Base-by-base conservation (phyloP, 225 moss, liverwort and hornwort species). In the Bryum argenteum region DNA sequence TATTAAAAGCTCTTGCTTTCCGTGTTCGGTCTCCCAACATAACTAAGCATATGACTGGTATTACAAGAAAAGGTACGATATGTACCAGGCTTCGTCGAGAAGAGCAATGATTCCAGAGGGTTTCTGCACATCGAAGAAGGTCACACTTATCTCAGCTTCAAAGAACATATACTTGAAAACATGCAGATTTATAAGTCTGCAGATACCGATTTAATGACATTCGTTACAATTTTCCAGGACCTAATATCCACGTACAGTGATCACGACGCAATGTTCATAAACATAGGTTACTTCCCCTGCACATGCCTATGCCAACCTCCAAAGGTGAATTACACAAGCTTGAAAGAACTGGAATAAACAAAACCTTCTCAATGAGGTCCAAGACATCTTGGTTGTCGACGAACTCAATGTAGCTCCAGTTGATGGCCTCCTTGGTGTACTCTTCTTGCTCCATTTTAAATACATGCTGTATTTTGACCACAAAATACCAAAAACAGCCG, bases 391-490 rank as follows among this genome's bases (percentile, higher is more conserved):
- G 97, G 81, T 97, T 97, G 72, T 97, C 97, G 71, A 97, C 97
- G 70, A 97, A 97, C 81, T 94, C 94, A 65, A 97, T 94, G 75
- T 97, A 94, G 81, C 97, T 97, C 94, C 94, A 94, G 73, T 97
- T 81, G 38, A 94, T 94, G 23, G 94, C 97, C 78, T 97, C 97
- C 66, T 94, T 97, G 11, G 89, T 90, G 65, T 97, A 97, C 81
- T 97, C 97, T 18, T 97, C 97, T 68, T 97, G 97, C 74, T 97
- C 97, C 97, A 97, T 97, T 79, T 97, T 97, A 66, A 97, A 97
- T 48, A 97, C 97, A 78, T 97, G 97, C 97, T 97, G 92, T 41
- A 80, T 10, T 55, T 28, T 21, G 33, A 73, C 47, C 69, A 52
- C 20, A 43, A 76, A 57, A 41, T 0, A 11, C 37, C 53, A 16